Evolutionary conservation across 2,329 filamentous ascomycete genomes (phyloP), one percentile per base, ranked within the genome.

Genomic region (Periconia sp.): DNA sequence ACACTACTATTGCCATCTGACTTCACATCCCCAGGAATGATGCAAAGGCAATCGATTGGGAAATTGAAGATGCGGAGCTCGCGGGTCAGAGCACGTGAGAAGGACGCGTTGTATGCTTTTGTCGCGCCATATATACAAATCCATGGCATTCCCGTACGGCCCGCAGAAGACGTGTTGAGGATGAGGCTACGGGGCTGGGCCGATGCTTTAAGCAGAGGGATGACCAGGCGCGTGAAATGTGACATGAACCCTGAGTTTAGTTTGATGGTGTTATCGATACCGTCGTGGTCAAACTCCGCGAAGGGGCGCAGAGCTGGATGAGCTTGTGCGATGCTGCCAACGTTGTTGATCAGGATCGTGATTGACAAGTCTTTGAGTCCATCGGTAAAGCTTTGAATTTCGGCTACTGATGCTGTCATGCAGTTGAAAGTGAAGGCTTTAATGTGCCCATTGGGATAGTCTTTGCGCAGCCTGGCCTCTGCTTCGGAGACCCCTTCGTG

Each of bases 311-410:
- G 24, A 5, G 12, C n/a, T 8, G 43, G 43, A 25, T 19, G 16
- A 11, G 13, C 16, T 28, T 37, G 23, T 2, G 37, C 21, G 15
- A 46, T 23, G 22, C 43, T 29, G 6, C 32, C 37, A 11, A 46
- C 43, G 18, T 46, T 46, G 28, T 46, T 46, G 38, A 42, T 33
- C 12, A 46, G 25, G 13, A 46, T 37, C 2, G 32, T 41, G 25
- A 46, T 29, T 2, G 25, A 12, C 2, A 46, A 17, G 11, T 37
- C 18, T 28, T 37, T 19, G 4, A 41, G 5, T 7, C 16, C n/a
- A 3, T 31, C 4, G 18, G 42, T 26, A 4, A 37, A 28, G 10
- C 9, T 26, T 29, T 41, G 19, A n/a, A 46, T 42, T 3, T 46
- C 37, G 3, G 19, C 4, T 5, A 28, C n/a, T 1, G 37, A 24